Evolutionary conservation across 352 stramenopile species (phyloP), one percentile per base, ranked within the genome.

Genomic region (Labyrinthula sp.): DNA sequence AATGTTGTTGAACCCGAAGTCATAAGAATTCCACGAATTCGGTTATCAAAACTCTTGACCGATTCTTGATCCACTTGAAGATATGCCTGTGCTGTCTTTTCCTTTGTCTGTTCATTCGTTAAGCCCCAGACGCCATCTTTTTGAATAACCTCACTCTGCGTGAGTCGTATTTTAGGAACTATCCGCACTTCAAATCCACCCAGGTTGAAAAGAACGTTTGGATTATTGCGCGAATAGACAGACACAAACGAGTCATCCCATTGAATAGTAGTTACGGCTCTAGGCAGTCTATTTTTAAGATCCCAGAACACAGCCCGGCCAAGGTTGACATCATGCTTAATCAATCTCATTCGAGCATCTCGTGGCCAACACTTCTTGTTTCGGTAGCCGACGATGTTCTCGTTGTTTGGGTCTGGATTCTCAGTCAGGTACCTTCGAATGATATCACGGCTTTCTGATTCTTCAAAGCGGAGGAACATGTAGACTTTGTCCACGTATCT

Each of bases 281-380:
- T 72, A 36, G 89, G 89, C 27, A 98, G 64, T 24, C 89, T 80
- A 59, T 97, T 97, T 68, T 98, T 97, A 66, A 99, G 95, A 64
- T 97, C 89, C 89, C 89, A 98, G 60, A 99, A 99, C 4, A 88
- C 93, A 14, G 89, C 91, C 31, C 91, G 70, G 14, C 91, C 91
- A 22, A 99, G 73, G 59, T 99, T 99, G 2, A 99, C 91, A 64
- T 99, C 91, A 40, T 96, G 85, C 63, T 97, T 97, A 68, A 99
- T 91, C 43, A 99, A 62, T 14, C 91, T 76, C 91, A 99, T 99
- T 26, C 91, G 76, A 26, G 84, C 89, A 62, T 99, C 91, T 36
- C 91, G 75, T 21, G 91, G 89, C 91, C 91, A 99, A 61, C 91
- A 99, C 60, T 95, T 96, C 62, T 97, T 97, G 69, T 97, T 99